A percentile compares a stretch with the other conserved stretches of the same genome.
Conservation (phyloP, 2,329 filamentous ascomycete species). For the Fusarium agapanthi region DNA sequence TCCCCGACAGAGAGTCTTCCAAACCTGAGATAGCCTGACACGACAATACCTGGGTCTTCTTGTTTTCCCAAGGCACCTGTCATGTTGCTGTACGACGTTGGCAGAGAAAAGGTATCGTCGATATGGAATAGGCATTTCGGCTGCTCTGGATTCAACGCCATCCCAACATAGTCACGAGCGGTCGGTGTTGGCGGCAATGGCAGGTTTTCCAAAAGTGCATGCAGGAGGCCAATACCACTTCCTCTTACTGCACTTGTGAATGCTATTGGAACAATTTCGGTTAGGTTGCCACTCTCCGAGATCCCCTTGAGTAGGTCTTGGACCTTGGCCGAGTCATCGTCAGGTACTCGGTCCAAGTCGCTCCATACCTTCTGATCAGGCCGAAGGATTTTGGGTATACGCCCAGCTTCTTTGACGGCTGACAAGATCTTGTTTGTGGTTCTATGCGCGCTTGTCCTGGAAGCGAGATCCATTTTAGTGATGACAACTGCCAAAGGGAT, state of each 20-base stretch:
- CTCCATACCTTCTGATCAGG: slow-evolving; percentile 58
- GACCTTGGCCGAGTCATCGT: slow-evolving; percentile 66
- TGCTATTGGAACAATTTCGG: slow-evolving; percentile 78
- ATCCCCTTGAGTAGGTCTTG: slow-evolving; percentile 64
- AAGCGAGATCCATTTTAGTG: slow-evolving; percentile 90
- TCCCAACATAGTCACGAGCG: slow-evolving; percentile 62
- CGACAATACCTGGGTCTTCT: slow-evolving; percentile 70
- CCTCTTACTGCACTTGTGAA: slow-evolving; percentile 89
- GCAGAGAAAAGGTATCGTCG: slow-evolving; percentile 86
- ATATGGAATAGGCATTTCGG: slow-evolving; percentile 81
- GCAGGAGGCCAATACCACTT: slow-evolving; percentile 80
- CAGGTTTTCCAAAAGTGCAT: slow-evolving; percentile 80
- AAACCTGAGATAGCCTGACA: slow-evolving; percentile 85
- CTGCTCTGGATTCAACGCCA: slow-evolving; percentile 65
- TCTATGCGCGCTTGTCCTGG: slow-evolving; percentile 72
- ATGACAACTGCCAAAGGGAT: slow-evolving; percentile 83
- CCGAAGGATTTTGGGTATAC: slow-evolving; percentile 77
- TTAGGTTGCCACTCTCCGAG: slow-evolving; percentile 51
- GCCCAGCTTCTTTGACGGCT: slow-evolving; percentile 77
- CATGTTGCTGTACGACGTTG: slow-evolving; percentile 61
- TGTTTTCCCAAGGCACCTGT: slow-evolving; percentile 19
- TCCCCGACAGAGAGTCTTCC: slow-evolving; percentile 82
- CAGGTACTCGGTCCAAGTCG: slow-evolving; percentile 66
- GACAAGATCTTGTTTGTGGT: slow-evolving; percentile 79
- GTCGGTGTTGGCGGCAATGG: slow-evolving; percentile 71